These are phyloP conservation scores for Penicillium sp. DNA, from an alignment of 2,329 filamentous ascomycete genomes.

Conservation along the genomic window DNA sequence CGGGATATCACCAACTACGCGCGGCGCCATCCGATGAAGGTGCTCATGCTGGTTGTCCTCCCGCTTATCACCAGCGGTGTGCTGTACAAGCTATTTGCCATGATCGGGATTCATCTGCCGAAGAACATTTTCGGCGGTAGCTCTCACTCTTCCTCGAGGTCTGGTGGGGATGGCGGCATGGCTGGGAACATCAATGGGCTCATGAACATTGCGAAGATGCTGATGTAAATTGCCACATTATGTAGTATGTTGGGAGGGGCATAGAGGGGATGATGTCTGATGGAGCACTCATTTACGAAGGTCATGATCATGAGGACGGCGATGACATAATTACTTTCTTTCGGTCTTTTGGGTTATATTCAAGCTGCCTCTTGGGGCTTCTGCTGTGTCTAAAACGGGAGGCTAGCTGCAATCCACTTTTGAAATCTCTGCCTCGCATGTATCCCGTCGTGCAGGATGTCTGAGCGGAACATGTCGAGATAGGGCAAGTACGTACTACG, in stretches of 20 bases:
- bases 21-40: constrained; percentile 81
- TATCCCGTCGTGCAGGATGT: neutral
- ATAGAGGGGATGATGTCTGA: neutral
- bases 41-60: constrained; percentile 85
- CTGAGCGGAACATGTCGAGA: neutral
- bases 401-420: constrained; percentile 22
- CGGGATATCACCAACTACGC: constrained; percentile 82
- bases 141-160: constrained; percentile 15
- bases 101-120: constrained; percentile 80
- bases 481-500: neutral
- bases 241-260: neutral
- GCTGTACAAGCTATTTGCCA: constrained; percentile 74
- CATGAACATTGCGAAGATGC: constrained; percentile 44
- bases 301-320: constrained; percentile 29
- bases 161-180: constrained; percentile 33
- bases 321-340: constrained; percentile 25
- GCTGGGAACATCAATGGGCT: constrained; percentile 37
- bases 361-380: neutral
- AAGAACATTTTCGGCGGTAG: constrained; percentile 53
- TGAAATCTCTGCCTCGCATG: neutral
- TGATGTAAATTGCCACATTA: constrained; percentile 29
- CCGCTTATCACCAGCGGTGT: constrained; percentile 85
- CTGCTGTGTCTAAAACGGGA: constrained; percentile 12
- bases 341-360: constrained; percentile 12
- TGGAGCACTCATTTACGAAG: constrained; percentile 15